Evolutionary conservation across 208 protist species (phyloP), one percentile per base, ranked within the genome.

Genomic region (Entamoeba invadens): DNA sequence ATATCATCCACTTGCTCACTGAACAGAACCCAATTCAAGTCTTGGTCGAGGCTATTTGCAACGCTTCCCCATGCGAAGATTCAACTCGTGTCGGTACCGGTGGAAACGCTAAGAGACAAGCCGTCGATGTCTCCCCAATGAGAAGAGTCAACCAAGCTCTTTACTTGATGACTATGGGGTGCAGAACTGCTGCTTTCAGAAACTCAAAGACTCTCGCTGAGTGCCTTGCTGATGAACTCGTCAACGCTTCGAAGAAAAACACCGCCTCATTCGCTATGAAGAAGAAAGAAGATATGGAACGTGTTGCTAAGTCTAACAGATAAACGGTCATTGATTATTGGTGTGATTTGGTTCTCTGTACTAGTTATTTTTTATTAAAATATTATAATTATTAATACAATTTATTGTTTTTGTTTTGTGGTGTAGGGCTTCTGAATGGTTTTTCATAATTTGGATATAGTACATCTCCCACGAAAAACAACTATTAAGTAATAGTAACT

Each of bases 251-350:
- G 93, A 99, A 99, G 96, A 95, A 97, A 45, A 98, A 98, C 92
- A 98, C 98, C 94, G 99, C 99, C 97, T 99, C 97, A 38, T 99
- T 98, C 95, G 98, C 99, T 94, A 99, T 99, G 95, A 99, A 99
- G 97, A 99, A 99, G 98, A 99, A 99, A 97, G 98, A 99, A 97
- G 98, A 99, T 97, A 97, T 99, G 93, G 99, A 99, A 97, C 98
- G 99, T 97, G 98, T 99, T 93, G 98, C 99, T 96, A 99, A 99
- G 97, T 98, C 98, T 94, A 99, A 99, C 98, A 97, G 99, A 95
- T 99, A 99, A 99, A 18, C n/a, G n/a, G n/a, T n/a, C n/a, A n/a
- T n/a, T 25, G 5, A 4, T 93, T n/a, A 94, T 91, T 95, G 18
- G 6, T 92, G n/a, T n/a, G n/a, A n/a, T n/a, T n/a, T n/a, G n/a